These are phyloP conservation scores for Scheffersomyces segobiensis DNA, from an alignment of 1,139 yeast genomes.

Conservation along the genomic window DNA sequence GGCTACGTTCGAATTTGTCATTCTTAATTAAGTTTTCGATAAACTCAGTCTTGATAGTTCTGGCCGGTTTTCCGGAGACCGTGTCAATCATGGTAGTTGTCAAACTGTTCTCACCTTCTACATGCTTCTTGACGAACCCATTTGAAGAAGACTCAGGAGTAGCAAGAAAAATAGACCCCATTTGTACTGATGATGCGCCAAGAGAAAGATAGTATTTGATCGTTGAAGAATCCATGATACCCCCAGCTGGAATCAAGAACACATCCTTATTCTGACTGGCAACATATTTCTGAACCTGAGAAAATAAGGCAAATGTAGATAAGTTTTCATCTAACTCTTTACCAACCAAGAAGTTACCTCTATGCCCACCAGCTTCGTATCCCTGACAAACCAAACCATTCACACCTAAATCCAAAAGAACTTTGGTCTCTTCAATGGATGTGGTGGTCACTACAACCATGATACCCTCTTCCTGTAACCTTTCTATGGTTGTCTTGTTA, in stretches of 20 bases:
- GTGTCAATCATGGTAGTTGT: constrained; percentile 35
- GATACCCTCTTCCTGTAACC: constrained; percentile 46
- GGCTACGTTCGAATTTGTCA: not conserved
- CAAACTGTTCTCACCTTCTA: constrained; percentile 2
- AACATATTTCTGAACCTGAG: constrained; percentile 17
- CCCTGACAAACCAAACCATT: constrained; percentile 52
- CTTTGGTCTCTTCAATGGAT: constrained; percentile 36
- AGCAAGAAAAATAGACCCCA: constrained; percentile 48
- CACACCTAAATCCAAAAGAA: constrained; percentile 22
- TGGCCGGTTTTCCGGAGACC: constrained; percentile 41
- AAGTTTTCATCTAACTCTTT: constrained; percentile 32
- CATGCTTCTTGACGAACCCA: constrained; percentile 15
- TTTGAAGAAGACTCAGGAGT: constrained; percentile 30
- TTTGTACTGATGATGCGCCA: constrained; percentile 49
- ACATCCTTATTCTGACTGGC: constrained; percentile 15
- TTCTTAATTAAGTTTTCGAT: constrained; percentile 12
- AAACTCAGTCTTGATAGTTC: constrained; percentile 37
- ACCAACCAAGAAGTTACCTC: constrained; percentile 41
- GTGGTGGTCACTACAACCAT: constrained; percentile 53
- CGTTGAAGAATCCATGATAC: constrained; percentile 32
- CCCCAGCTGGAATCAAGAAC: constrained; percentile 48
- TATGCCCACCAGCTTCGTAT: constrained; percentile 56
- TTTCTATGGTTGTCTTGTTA: constrained; percentile 32
- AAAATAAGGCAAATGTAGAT: constrained; percentile 33
- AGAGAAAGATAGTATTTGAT: constrained; percentile 24